Evolutionary conservation across 1,284 basidiomycete species (phyloP).

Genomic region (Schizophyllum amplum): DNA sequence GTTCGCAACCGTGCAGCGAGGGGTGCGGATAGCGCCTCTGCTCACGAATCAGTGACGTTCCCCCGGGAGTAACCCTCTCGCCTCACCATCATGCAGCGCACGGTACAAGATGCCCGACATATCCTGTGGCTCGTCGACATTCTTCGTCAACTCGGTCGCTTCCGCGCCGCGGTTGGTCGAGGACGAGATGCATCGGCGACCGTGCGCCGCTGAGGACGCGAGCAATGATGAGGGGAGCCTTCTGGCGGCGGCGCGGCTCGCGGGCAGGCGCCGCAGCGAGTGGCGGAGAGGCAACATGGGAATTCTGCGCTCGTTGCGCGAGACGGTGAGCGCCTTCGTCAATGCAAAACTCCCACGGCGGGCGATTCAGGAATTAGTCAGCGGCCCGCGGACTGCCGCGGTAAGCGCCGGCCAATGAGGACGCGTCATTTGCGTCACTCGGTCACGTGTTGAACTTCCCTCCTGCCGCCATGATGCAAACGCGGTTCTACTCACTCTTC

Average conservation of each 20-base stretch:
- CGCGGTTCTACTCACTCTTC: neutral
- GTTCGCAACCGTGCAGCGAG: neutral
- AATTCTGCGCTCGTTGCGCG: neutral
- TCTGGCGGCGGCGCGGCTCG: neutral
- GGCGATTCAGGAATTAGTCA: neutral
- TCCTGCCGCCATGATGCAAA: neutral
- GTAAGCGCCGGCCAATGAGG: no score
- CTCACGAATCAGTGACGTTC: no score
- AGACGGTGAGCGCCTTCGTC: neutral
- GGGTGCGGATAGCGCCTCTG: neutral
- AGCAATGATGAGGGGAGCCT: neutral
- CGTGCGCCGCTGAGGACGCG: no score
- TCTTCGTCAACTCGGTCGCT: neutral
- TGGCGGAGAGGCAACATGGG: neutral
- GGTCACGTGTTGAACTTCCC: neutral
- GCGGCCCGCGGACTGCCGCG: no score
- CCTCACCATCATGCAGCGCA: neutral
- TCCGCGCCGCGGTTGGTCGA: neutral
- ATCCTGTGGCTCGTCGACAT: neutral
- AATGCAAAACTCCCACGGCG: neutral
- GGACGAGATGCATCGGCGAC: neutral
- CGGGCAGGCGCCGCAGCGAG: neutral
- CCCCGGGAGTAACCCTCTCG: neutral
- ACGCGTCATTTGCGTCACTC: no score
- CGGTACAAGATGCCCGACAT: neutral